Evolutionary conservation across 352 stramenopile genomes (phyloP).

Genomic region (Elongisporangium undulatum): DNA sequence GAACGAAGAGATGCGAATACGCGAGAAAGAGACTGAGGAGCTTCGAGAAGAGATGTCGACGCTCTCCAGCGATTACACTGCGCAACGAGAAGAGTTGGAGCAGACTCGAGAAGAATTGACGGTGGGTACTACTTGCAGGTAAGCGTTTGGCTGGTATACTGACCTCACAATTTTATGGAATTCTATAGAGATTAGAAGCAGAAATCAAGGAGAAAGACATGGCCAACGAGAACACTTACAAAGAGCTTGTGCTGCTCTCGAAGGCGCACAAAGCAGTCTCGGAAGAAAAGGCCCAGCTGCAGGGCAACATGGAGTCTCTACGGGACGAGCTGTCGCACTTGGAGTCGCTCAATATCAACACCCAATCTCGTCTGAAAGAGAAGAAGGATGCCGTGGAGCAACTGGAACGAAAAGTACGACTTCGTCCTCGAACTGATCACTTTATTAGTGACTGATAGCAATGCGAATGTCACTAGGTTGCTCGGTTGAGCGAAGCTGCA

Average conservation of each 20-base stretch:
- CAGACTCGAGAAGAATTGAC: slow-evolving; percentile 43
- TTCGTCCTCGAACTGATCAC: not conserved
- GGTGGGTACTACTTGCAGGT: slow-evolving; percentile 13
- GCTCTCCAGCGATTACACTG: slow-evolving; percentile 65
- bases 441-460: not conserved
- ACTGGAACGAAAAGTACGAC: slow-evolving; percentile 56
- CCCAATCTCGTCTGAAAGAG: slow-evolving; percentile 55
- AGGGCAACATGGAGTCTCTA: slow-evolving; percentile 39
- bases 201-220: slow-evolving; percentile 51
- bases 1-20: slow-evolving; percentile 55
- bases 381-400: slow-evolving; percentile 59
- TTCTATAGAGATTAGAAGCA: slow-evolving; percentile 43
- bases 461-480: slow-evolving; percentile 21
- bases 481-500: slow-evolving; percentile 45
- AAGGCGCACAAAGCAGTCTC: slow-evolving; percentile 71
- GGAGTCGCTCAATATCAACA: slow-evolving; percentile 52
- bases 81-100: slow-evolving; percentile 55
- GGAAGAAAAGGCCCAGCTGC: slow-evolving; percentile 52
- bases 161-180: not conserved
- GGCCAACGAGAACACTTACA: slow-evolving; percentile 67
- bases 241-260: slow-evolving; percentile 70
- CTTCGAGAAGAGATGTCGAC: slow-evolving; percentile 60
- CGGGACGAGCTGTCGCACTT: slow-evolving; percentile 45
- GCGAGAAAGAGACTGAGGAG: slow-evolving; percentile 47
- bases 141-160: not conserved